Base-by-base conservation (phyloP, 2,329 filamentous ascomycete species). In the Fusarium tanahbumbuense region DNA sequence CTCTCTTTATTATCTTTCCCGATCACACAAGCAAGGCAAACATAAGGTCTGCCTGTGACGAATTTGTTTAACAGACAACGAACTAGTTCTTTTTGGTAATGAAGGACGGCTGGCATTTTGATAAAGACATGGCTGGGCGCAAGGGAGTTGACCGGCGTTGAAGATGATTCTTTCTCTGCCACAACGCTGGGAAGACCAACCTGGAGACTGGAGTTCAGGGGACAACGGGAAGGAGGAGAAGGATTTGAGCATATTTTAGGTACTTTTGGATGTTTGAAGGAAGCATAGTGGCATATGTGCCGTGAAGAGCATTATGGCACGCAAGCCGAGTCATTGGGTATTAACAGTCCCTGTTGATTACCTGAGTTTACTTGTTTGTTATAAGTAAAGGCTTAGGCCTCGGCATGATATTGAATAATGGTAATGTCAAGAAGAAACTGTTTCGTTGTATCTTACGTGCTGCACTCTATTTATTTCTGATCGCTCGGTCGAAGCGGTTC, bases 1-100 rank as follows among this genome's bases (percentile, higher is more conserved):
- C 69, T 76, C 78, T 63, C 64, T 78, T 58, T 73, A 79, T 50
- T 75, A 80, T 54, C 48, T 76, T 59, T 72, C 76, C 47, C 66
- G 71, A 52, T 64, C 74, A 56, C 71, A 69, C 53, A 74, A 72
- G 57, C 71, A 74, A 59, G 72, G 64, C 37, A 56, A 27, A 57
- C 61, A 63, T 53, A 55, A 70, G 37, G 64, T 56, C 27, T 30
- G 41, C 52, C 30, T 48, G 34, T 44, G 48, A 50, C 45, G 58
- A 58, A 46, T 50, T 65, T 50, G 49, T 53, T 61, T 58, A 67
- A 71, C 64, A 47, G 59, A 70, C 61, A 34, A 68, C 28, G 57
- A 63, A 68, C 28, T 56, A 63, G 45, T 55, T 60, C 53, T 55
- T 27, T 67, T 73, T 72, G 68, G 60, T 61, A 61, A 71, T 62